Evolutionary conservation across 1,284 basidiomycete genomes (phyloP), one percentile per base, ranked within the genome.

Genomic region (Cutaneotrichosporon spelunceum): DNA sequence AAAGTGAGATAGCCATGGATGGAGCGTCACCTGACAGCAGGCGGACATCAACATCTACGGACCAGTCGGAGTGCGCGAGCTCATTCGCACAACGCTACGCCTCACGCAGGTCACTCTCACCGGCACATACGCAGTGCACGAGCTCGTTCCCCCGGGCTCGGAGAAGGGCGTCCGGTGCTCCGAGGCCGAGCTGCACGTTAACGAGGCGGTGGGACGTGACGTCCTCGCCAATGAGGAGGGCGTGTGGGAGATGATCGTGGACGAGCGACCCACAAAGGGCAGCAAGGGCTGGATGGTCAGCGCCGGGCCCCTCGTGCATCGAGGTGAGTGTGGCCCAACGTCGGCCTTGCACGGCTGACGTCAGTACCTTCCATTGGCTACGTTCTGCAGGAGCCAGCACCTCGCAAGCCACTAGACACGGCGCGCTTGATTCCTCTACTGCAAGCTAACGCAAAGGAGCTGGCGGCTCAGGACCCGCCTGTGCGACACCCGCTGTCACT

Each of bases 291-390:
- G 89, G 66, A 71, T 80, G 16, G 86, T 91, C 2, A 85, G 87
- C 71, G 92, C 89, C 14, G 91, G 89, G 0, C 88, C 89, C 1
- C 88, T 95, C 61, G 72, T 81, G 33, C 93, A 95, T 78, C 83
- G 91, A 80, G 87, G 91, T 91, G 60, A 60, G 81, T 71, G 39
- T 19, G 19, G 39, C 19, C 19, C 24, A 13, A 26, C 27, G 23
- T 14, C 14, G 4, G 19, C 26, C 29, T 33, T 29, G 45, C 19
- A 16, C 39, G 8, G 9, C 56, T 60, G 33, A 62, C 62, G 9
- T 84, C 68, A 93, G 91, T 90, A 65, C 87, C 88, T 2, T 91
- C 89, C 67, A 78, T 94, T 49, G 93, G 91, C 16, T 95, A 89
- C 72, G 80, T 92, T 36, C 83, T 95, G 63, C 82, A 84, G 58